Conservation (phyloP, 305 asterid genomes). For the Solanum hybrid region DNA sequence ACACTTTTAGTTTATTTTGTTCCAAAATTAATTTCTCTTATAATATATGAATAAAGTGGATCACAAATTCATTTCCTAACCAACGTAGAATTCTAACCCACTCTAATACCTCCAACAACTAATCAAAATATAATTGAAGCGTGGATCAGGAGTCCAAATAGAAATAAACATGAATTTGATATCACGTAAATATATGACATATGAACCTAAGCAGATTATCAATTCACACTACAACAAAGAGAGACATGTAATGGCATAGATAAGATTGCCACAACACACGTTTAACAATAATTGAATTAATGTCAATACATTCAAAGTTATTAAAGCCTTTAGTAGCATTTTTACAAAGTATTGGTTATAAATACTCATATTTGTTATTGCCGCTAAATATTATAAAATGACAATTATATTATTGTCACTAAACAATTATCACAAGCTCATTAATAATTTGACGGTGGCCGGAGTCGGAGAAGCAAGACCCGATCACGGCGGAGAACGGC, state of each 20-base stretch:
- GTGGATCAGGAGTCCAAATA: no score
- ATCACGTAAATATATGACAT: no score
- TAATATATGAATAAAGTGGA: not conserved
- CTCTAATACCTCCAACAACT: not conserved
- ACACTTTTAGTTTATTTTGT: not conserved
- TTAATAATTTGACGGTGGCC: not conserved
- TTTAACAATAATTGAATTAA: no score
- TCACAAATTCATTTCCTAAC: not conserved
- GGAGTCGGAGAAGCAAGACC: constrained; percentile 8
- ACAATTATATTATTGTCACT: no score
- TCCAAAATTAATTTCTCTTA: no score
- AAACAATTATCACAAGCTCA: no score
- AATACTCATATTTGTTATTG: no score
- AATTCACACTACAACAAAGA: not conserved
- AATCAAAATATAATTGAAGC: no score
- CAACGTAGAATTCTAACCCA: no score
- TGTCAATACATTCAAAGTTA: not conserved
- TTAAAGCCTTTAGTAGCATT: not conserved
- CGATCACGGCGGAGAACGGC: constrained; percentile 16
- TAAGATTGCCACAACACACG: not conserved
- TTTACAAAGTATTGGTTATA: no score
- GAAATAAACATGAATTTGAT: no score
- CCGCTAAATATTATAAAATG: not conserved
- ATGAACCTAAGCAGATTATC: not conserved
- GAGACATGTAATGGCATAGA: not conserved